phyloP scores from a whole-genome alignment of 2,329 filamentous ascomycete species.

The Monilinia fructicola region DNA sequence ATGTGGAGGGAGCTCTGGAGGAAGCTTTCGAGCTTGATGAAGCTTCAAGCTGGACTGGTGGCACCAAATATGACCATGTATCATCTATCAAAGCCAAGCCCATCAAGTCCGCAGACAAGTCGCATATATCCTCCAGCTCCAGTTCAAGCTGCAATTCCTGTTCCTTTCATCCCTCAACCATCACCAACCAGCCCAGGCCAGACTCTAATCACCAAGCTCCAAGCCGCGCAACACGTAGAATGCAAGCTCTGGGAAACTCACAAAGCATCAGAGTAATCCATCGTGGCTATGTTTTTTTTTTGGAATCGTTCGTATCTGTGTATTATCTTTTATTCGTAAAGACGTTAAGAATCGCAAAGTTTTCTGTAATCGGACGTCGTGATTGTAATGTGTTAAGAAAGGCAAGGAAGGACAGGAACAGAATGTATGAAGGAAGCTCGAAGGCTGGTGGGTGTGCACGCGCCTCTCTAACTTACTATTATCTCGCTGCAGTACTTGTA shows the following conservation, averaged over 20 bases:
- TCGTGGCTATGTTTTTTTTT: conserved; percentile 41
- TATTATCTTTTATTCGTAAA: neutral
- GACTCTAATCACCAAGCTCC: conserved; percentile 9
- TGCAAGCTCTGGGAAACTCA: conserved; percentile 50
- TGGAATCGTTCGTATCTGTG: neutral
- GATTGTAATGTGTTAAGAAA: conserved; percentile 16
- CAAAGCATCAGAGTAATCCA: conserved; percentile 95
- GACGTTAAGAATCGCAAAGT: neutral
- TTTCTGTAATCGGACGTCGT: neutral
- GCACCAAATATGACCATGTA: neutral
- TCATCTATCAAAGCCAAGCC: conserved; percentile 8
- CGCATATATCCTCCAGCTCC: neutral
- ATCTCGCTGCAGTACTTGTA: neutral
- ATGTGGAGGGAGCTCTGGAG: conserved; percentile 9
- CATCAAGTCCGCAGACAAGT: neutral
- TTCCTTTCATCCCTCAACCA: neutral
- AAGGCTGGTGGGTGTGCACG: conserved; percentile 5
- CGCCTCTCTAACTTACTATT: neutral
- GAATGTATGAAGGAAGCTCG: conserved; percentile 2
- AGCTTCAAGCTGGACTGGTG: conserved; percentile 4
- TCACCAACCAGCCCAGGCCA: neutral
- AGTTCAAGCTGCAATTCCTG: neutral
- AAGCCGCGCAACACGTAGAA: conserved; percentile 14
- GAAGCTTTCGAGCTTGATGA: conserved; percentile 7
- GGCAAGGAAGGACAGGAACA: neutral